Conservation (phyloP, 495 filamentous ascomycete species). For the Penicillium pulvis region DNA sequence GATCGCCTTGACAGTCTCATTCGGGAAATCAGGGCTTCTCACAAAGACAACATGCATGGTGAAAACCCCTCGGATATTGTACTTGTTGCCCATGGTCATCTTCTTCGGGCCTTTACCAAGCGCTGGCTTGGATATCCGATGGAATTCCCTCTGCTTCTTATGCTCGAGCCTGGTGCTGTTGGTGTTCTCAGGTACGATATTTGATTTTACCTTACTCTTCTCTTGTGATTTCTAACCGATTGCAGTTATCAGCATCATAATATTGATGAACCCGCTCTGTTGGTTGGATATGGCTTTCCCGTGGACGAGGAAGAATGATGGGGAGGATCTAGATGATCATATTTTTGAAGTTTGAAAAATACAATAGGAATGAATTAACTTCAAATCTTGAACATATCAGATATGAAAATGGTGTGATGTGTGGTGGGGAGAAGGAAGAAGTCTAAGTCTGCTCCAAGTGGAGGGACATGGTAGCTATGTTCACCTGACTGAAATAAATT, state of each 20-base stretch:
- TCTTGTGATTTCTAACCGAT: not conserved
- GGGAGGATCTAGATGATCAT: not conserved
- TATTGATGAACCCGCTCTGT: constrained; percentile 37
- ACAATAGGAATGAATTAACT: not conserved
- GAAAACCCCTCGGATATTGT: constrained; percentile 57
- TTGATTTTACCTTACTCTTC: not conserved
- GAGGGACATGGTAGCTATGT: too few species aligned
- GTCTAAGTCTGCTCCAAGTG: too few species aligned
- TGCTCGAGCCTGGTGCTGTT: constrained; percentile 76
- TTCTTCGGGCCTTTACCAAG: constrained; percentile 77
- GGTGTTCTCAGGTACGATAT: constrained; percentile 62
- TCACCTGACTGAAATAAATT: too few species aligned
- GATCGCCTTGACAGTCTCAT: constrained; percentile 70
- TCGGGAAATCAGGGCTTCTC: constrained; percentile 61
- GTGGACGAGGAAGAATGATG: constrained; percentile 11
- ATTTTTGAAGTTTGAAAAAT: not conserved
- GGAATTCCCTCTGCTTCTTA: constrained; percentile 63
- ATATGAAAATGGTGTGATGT: too few species aligned
- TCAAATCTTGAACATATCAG: not conserved
- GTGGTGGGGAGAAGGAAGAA: too few species aligned
- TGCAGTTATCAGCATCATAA: constrained; percentile 38
- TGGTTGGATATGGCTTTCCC: constrained; percentile 39
- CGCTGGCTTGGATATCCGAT: constrained; percentile 71
- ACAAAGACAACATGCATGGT: constrained; percentile 44
- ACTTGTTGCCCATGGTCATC: constrained; percentile 73